Base-by-base conservation (phyloP, 495 filamentous ascomycete species). In the Chaetomium tenue region DNA sequence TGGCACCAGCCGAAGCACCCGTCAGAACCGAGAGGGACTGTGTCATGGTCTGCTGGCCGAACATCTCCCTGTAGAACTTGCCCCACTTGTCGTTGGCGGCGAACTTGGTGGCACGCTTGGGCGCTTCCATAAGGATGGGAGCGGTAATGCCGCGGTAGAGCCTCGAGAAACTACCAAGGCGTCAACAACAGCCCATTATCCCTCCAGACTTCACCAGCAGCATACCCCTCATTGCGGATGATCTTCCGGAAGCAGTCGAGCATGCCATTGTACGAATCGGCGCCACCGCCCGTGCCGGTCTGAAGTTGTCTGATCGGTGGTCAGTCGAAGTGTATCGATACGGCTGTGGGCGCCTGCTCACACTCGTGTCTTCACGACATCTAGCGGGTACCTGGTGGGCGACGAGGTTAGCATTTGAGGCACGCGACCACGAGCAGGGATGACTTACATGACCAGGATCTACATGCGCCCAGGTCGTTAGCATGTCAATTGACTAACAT, bases 41-140 rank as follows among this genome's bases (percentile, higher is more conserved):
- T 64, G 84, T 97, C 87, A 96, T 94, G 79, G 96, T 89, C 52
- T 86, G 76, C 37, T 86, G 82, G 60, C 90, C 91, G 76, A 98
- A 98, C 46, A 87, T 72, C 60, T 86, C 86, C 61, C 89, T 89
- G 82, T 94, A 98, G 77, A 96, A 85, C 75, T 88, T 85, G 66
- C 94, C 94, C 94, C 94, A 98, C 75, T 92, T 88, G 75, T 98
- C 95, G 77, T 98, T 98, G 74, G 94, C 95, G 57, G 94, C 93
- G 79, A 98, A 98, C 77, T 98, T 98, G 78, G 90, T 97, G 11
- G 94, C 94, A 75, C 94, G 88, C 86, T 98, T 98, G 61, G 94
- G 94, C 20, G 94, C 94, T 79, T 98, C 94, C 94, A 98, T 98
- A 66, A 97, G 80, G 68, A 98, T 98, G 23, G 94, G 94, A 16